Evolutionary conservation across 257 asterid genomes (phyloP).

Genomic region (Petunia secreta): DNA sequence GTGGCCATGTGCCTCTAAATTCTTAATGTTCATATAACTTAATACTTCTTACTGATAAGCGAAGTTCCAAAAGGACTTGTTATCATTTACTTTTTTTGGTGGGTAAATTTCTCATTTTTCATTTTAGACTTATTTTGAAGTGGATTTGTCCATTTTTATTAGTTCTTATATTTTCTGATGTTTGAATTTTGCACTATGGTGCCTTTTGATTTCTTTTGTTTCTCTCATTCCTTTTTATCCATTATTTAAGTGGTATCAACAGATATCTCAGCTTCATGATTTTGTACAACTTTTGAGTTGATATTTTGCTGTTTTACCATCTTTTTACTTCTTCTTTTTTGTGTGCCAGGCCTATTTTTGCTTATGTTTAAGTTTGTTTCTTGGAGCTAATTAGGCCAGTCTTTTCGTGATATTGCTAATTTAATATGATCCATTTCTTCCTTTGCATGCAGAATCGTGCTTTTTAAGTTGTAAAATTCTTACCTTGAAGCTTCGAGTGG

Average conservation of each 20-base stretch:
- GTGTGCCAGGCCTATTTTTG: background rate
- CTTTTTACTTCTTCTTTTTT: background rate
- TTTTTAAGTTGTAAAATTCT: background rate
- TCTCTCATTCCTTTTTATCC: background rate
- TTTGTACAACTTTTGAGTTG: background rate
- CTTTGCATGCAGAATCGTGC: background rate
- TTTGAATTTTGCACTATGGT: background rate
- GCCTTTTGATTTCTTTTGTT: background rate
- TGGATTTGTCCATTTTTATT: constrained; percentile 17
- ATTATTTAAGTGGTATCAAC: background rate
- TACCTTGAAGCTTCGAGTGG: background rate
- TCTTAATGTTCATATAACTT: background rate
- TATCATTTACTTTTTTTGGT: background rate
- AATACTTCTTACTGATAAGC: constrained; percentile 19
- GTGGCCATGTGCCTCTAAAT: constrained; percentile 18
- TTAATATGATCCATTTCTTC: background rate
- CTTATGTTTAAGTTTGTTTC: background rate
- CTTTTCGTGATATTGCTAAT: background rate
- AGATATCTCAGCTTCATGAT: constrained; percentile 12
- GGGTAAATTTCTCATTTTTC: background rate
- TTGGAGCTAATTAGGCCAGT: background rate
- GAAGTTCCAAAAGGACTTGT: constrained; percentile 14
- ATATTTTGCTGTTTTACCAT: background rate
- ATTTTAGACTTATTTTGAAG: background rate
- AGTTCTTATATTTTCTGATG: constrained; percentile 7